Conservation (phyloP, 805 yeast genomes). For the Clavispora phyllophila region DNA sequence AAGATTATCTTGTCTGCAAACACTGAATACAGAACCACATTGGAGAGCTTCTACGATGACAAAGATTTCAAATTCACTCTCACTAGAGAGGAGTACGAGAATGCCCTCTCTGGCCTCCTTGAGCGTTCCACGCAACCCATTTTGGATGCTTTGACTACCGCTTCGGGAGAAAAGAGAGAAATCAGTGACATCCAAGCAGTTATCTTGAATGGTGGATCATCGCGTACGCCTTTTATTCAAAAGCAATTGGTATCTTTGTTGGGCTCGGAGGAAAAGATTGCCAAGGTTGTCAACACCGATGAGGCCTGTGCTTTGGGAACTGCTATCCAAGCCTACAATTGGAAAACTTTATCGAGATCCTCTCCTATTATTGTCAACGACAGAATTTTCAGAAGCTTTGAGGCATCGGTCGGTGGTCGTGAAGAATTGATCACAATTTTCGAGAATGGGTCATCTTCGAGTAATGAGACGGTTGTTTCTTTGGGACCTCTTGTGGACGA, state of each 20-base stretch:
- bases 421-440: constrained; percentile 33
- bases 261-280: constrained; percentile 51
- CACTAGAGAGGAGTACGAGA: constrained; percentile 82
- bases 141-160: constrained; percentile 40
- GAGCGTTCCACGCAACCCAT: constrained; percentile 52
- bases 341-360: constrained; percentile 57
- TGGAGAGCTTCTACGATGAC: constrained; percentile 73
- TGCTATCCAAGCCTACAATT: constrained; percentile 70
- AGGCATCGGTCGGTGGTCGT: constrained; percentile 26
- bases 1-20: constrained; percentile 86
- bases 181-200: constrained; percentile 51
- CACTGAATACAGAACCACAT: constrained; percentile 64
- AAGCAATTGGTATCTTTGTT: constrained; percentile 48
- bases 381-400: constrained; percentile 46
- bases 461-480: constrained; percentile 28
- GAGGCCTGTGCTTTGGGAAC: constrained; percentile 92
- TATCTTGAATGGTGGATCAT: constrained; percentile 84
- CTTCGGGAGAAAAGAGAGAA: constrained; percentile 18
- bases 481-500: constrained; percentile 30
- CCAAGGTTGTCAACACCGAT: constrained; percentile 90
- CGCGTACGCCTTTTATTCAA: constrained; percentile 86
- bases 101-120: constrained; percentile 39
- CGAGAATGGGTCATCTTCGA: constrained; percentile 41
- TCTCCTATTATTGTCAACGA: constrained; percentile 57
- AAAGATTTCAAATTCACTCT: constrained; percentile 64